Evolutionary conservation across 495 filamentous ascomycete genomes (phyloP), one percentile per base, ranked within the genome.

Genomic region (Penicillium diatomitis): DNA sequence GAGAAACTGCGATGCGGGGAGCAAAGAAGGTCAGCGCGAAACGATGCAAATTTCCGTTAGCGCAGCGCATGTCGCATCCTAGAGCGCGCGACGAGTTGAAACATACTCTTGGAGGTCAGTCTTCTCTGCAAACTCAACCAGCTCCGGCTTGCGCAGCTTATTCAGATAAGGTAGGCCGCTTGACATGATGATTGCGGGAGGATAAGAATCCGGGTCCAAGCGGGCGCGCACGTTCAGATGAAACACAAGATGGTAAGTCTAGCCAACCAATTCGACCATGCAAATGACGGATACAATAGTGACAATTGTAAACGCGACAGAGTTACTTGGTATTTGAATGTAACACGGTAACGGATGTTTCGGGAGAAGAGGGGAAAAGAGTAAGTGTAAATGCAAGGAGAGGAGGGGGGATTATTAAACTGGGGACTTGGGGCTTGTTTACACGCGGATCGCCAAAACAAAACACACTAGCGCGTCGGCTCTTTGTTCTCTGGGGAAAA

Each of bases 81-180:
- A 34, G 33, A 28, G 52, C 28, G 49, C 51, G 34, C 48, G 20
- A 20, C 20, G 20, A 32, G 39, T 43, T 41, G 45, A 58, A 55
- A 63, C 80, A 55, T 77, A 91, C 88, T 85, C 78, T 58, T 77
- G 76, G 36, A 96, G 67, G 29, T 86, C 85, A 48, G 88, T 82
- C 33, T 78, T 67, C 39, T 86, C 73, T 42, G 87, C 87, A 40
- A 95, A 73, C 54, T 90, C 83, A 35, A 79, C 53, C 43, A 98
- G 79, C 51, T 91, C 87, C 49, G 72, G 72, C 72, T 96, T 97
- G 69, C 84, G 83, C 76, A 94, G 85, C 62, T 82, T 81, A 55
- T 83, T 79, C 57, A 96, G 76, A 83, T 84, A 97, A 55, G 82
- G 80, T 41, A 76, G 69, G 51, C 58, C 71, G 51, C 64, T 63